Evolutionary conservation across 1,139 yeast genomes (phyloP).

Genomic region (Pichia sp.): DNA sequence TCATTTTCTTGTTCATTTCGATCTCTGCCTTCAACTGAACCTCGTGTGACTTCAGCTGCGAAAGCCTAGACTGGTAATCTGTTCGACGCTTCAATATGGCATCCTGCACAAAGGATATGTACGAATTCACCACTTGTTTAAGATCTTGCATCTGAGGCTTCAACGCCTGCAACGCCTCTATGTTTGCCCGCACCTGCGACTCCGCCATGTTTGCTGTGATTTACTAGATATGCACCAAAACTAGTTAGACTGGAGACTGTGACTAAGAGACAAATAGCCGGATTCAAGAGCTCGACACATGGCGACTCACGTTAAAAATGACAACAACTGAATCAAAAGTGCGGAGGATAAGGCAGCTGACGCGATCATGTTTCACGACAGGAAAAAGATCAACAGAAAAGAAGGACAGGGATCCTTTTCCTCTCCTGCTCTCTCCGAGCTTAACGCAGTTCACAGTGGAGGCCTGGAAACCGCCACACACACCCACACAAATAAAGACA

Average conservation of each 20-base stretch:
- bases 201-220: neutral
- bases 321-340: neutral
- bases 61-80: conserved; percentile 23
- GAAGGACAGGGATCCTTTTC: neutral
- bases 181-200: conserved; percentile 9
- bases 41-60: conserved; percentile 21
- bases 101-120: conserved; percentile 19
- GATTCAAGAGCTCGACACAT: too few relatives aligned
- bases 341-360: neutral
- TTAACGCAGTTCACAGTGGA: neutral
- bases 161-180: conserved; percentile 23
- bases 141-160: conserved; percentile 26
- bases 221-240: neutral
- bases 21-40: conserved; percentile 20
- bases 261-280: too few relatives aligned
- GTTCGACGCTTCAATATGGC: conserved; percentile 21
- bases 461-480: too few relatives aligned
- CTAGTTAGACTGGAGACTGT: neutral
- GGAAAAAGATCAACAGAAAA: neutral
- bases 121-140: conserved; percentile 17
- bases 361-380: neutral
- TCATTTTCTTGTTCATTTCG: conserved; percentile 15
- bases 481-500: too few relatives aligned
- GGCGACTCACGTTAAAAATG: too few relatives aligned
- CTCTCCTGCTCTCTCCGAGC: neutral